Percentiles rank a stretch among this genome's conserved stretches.
Evolutionary conservation across 140 eudicot species (phyloP).

Genomic region (Erigeron philadelphicus): DNA sequence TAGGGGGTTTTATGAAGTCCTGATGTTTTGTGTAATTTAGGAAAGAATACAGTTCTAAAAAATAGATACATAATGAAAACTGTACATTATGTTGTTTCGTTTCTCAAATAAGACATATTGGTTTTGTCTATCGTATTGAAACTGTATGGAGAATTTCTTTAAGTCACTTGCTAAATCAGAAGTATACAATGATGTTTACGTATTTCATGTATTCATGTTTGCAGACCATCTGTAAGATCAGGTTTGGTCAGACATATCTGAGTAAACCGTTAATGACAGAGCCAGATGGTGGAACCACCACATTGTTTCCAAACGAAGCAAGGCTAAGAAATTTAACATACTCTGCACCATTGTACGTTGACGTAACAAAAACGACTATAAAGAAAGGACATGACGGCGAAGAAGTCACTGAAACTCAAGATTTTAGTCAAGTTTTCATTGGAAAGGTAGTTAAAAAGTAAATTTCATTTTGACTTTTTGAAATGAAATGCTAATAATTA

Average conservation of each 20-base stretch:
- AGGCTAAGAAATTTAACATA: constrained; percentile 83
- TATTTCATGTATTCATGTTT: neutral
- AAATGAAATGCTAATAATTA: too few relatives aligned
- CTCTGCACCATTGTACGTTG: constrained; percentile 90
- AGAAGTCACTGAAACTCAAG: constrained; percentile 80
- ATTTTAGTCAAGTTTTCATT: constrained; percentile 73
- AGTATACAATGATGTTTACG: too few relatives aligned
- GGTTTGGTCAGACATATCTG: constrained; percentile 78
- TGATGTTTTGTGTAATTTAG: too few relatives aligned
- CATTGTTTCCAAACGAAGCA: constrained; percentile 90
- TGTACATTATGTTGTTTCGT: too few relatives aligned
- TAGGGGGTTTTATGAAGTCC: too few relatives aligned
- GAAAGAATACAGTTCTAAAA: too few relatives aligned
- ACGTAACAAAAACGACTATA: constrained; percentile 62
- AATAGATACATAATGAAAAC: too few relatives aligned
- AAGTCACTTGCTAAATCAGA: too few relatives aligned
- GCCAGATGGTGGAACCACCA: constrained; percentile 92
- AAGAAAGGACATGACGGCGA: constrained; percentile 94
- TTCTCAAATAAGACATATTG: too few relatives aligned
- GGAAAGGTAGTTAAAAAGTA: constrained; percentile 57
- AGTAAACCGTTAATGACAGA: constrained; percentile 99
- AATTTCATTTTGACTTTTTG: neutral
- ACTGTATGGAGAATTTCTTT: too few relatives aligned
- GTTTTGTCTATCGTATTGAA: too few relatives aligned
- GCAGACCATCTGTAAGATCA: constrained; percentile 85